Evolutionary conservation across 2,329 filamentous ascomycete species (phyloP).

Genomic region (Purpureocillium lavendulum): DNA sequence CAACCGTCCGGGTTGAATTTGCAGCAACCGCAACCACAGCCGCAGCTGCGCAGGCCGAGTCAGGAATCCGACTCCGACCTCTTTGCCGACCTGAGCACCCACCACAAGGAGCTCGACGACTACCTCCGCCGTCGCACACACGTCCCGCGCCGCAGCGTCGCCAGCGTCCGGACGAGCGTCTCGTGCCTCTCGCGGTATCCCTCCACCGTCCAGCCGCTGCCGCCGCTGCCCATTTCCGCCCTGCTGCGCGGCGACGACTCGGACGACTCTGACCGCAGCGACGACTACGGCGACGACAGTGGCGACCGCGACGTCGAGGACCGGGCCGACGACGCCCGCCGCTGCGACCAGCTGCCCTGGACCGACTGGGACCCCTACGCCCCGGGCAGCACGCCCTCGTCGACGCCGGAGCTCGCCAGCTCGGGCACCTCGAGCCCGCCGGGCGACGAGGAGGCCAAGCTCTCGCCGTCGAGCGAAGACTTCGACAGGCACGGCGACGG

Average conservation of each 20-base stretch:
- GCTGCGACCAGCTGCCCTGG: not conserved
- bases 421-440: not conserved
- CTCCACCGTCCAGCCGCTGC: too few relatives aligned
- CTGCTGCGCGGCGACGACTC: too few relatives aligned
- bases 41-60: not conserved
- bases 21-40: too few relatives aligned
- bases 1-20: too few relatives aligned
- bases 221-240: too few relatives aligned
- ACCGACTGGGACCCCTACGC: not conserved
- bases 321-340: too few relatives aligned
- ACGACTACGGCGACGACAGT: too few relatives aligned
- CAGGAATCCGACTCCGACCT: conserved; percentile 8
- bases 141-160: too few relatives aligned
- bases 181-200: too few relatives aligned
- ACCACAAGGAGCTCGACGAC: conserved; percentile 8
- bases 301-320: too few relatives aligned
- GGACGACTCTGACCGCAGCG: too few relatives aligned
- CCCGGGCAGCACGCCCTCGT: not conserved
- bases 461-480: conserved; percentile 4
- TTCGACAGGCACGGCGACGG: not conserved
- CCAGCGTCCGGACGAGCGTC: too few relatives aligned
- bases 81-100: conserved; percentile 7
- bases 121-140: conserved; percentile 3
- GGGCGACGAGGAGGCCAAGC: not conserved
- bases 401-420: not conserved